These are phyloP conservation scores for Fragaria vesca DNA, from an alignment of 306 rosid genomes.

Conservation along the genomic window DNA sequence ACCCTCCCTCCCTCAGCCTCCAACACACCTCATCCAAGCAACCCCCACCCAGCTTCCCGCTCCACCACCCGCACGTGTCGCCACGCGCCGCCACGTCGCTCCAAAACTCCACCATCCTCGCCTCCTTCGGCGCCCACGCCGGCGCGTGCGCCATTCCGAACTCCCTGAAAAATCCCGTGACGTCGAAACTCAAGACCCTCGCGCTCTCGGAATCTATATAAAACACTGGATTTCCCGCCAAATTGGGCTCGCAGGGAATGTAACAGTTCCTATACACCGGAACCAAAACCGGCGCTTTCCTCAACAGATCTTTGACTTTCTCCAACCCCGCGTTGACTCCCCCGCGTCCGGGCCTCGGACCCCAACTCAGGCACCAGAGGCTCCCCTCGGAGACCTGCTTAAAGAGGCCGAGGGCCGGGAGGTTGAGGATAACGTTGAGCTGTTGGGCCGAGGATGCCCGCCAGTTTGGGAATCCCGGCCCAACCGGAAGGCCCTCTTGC, in stretches of 20 bases:
- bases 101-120: slow-evolving; percentile 59
- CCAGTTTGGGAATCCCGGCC: slow-evolving; percentile 79
- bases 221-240: slow-evolving; percentile 72
- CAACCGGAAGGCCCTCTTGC: slow-evolving; percentile 68
- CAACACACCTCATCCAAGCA: slow-evolving; percentile 55
- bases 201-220: slow-evolving; percentile 45
- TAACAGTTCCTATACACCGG: slow-evolving; percentile 66
- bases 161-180: slow-evolving; percentile 50
- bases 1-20: slow-evolving; percentile 75
- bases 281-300: slow-evolving; percentile 51
- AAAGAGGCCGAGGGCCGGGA: slow-evolving; percentile 49
- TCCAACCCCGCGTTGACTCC: slow-evolving; percentile 28
- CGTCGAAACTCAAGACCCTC: slow-evolving; percentile 47
- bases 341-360: slow-evolving; percentile 24
- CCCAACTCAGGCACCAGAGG: slow-evolving; percentile 71
- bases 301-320: slow-evolving; percentile 22
- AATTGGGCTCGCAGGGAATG: slow-evolving; percentile 43
- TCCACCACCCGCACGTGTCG: slow-evolving; percentile 33
- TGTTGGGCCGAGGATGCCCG: slow-evolving; percentile 73
- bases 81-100: slow-evolving; percentile 48
- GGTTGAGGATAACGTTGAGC: slow-evolving; percentile 54
- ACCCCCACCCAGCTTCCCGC: slow-evolving; percentile 31
- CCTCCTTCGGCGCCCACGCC: slow-evolving; percentile 68
- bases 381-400: slow-evolving; percentile 43
- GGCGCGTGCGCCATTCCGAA: slow-evolving; percentile 47